Evolutionary conservation across 73 alveolate genomes (phyloP).

Genomic region (Paraurostyla sp.): DNA sequence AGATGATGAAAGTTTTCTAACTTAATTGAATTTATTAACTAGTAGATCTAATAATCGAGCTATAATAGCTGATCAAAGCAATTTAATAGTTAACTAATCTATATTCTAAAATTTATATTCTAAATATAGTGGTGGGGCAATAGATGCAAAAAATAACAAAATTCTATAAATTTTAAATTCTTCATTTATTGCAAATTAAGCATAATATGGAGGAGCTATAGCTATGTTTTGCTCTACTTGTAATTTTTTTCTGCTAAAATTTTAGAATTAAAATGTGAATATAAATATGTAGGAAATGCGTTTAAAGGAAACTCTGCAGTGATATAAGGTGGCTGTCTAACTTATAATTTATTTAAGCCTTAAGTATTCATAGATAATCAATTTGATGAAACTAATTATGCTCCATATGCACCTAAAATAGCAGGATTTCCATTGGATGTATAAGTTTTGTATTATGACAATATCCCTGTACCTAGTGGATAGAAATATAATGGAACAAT

Average conservation of each 20-base stretch:
- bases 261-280: background rate
- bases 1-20: no score
- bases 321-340: constrained; percentile 16
- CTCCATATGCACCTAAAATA: background rate
- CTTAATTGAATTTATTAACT: no score
- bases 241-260: background rate
- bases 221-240: background rate
- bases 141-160: no score
- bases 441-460: background rate
- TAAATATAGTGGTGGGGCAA: no score
- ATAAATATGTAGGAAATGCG: background rate
- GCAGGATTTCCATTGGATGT: constrained; percentile 1
- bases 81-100: no score
- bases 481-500: background rate
- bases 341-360: background rate
- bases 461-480: background rate
- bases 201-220: background rate
- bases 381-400: background rate
- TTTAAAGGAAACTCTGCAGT: background rate
- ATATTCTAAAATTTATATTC: no score
- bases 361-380: background rate
- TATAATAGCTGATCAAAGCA: no score
- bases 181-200: no score
- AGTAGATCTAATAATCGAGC: no score
- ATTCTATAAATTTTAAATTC: no score